Conservation (phyloP, 129 eudicot genomes). For the Silybum marianum region DNA sequence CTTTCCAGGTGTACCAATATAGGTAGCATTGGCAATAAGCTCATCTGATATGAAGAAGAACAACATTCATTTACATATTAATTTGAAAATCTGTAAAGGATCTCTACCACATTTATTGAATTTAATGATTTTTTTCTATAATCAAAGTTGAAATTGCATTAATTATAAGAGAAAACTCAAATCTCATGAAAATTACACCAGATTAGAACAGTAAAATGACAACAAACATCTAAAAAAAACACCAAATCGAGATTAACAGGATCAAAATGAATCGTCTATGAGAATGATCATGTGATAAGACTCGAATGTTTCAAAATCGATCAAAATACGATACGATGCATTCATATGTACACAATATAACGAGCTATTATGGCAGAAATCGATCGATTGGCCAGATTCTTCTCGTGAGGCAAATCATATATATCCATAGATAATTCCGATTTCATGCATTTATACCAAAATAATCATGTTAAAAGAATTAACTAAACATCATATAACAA, state of each 20-base stretch:
- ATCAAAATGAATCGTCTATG: neutral
- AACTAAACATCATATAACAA: neutral
- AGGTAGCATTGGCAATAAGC: slow-evolving; percentile 54
- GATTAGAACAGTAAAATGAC: neutral
- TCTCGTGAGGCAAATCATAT: neutral
- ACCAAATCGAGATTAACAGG: neutral
- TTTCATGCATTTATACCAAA: neutral
- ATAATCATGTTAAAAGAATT: neutral
- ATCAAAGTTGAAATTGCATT: neutral
- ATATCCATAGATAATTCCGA: neutral
- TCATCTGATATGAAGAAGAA: slow-evolving; percentile 38
- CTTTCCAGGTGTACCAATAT: slow-evolving; percentile 65
- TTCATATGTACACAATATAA: neutral
- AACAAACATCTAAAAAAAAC: neutral
- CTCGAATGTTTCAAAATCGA: neutral
- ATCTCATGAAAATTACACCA: neutral
- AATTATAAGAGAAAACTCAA: neutral
- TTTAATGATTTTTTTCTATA: neutral
- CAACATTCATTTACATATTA: neutral
- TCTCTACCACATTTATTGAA: neutral
- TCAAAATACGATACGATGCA: neutral
- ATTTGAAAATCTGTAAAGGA: neutral
- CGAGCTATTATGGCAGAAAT: neutral
- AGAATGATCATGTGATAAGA: neutral
- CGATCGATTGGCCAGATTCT: neutral